Evolutionary conservation across 495 filamentous ascomycete species (phyloP), one percentile per base, ranked within the genome.

Genomic region (Hypoxylon subgilvum): DNA sequence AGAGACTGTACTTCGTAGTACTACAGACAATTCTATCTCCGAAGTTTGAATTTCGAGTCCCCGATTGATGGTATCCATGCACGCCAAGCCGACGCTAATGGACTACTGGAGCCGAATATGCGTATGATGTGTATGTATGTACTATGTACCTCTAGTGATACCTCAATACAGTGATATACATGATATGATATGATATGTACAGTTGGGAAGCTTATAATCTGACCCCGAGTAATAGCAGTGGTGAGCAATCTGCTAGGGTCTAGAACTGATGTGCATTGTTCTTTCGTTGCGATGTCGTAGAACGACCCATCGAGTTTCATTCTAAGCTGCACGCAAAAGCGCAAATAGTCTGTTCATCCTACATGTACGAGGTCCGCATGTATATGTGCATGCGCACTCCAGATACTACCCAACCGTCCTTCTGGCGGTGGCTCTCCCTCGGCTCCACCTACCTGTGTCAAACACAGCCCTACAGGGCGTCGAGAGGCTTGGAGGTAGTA

Each of bases 381-480:
- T 34, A 47, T 18, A 47, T 13, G n/a, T n/a, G n/a, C n/a, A n/a
- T n/a, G n/a, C n/a, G n/a, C n/a, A n/a, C n/a, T n/a, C n/a, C n/a
- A n/a, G 22, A 28, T 44, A 25, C 4, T 16, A 16, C 2, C 3
- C 18, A 13, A 2, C 34, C 1, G 5, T 13, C 9, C n/a, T 12
- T 38, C 30, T 46, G 40, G 25, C 14, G 36, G 48, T 50, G 53
- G 41, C 41, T 43, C 8, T 51, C 45, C 30, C 40, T 57, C 44
- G 49, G 45, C 23, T 58, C 10, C 41, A 63, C 13, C 14, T 48
- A 49, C 53, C 44, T 59, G 54, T 45, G n/a, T n/a, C n/a, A 10
- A 35, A 31, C 61, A 64, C 54, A 64, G 61, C 61, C 61, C 61
- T 64, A 64, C 61, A 51, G 61, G 61, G 61, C 61, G 60, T 42